phyloP scores from a whole-genome alignment of 257 asterid genomes.

The Osmanthus fragrans region DNA sequence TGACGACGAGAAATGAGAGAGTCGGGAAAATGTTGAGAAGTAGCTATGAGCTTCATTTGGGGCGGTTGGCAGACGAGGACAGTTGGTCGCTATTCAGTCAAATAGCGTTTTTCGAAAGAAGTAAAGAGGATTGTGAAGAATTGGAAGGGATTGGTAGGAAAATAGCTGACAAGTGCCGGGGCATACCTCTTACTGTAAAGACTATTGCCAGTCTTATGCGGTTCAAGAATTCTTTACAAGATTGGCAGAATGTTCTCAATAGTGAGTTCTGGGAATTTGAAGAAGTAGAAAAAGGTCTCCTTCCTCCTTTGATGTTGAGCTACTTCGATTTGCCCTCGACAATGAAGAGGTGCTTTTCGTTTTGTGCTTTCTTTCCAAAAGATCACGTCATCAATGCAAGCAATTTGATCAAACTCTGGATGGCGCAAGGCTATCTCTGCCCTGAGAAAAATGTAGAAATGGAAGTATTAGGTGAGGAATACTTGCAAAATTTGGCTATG shows the following conservation, averaged over 20 bases:
- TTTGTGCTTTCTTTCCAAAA: conserved; percentile 49
- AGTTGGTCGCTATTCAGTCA: conserved; percentile 47
- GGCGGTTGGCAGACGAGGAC: conserved; percentile 26
- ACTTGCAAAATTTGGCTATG: conserved; percentile 39
- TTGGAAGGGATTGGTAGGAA: conserved; percentile 37
- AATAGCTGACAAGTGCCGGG: conserved; percentile 43
- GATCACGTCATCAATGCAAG: conserved; percentile 42
- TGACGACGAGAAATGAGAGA: conserved; percentile 43
- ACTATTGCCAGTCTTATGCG: conserved; percentile 42
- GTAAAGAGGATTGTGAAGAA: conserved; percentile 15
- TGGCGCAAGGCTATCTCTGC: conserved; percentile 55
- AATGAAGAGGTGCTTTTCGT: conserved; percentile 46
- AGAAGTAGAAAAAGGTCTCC: conserved; percentile 35
- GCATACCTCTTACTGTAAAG: conserved; percentile 47
- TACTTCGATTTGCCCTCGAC: conserved; percentile 41
- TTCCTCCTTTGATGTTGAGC: conserved; percentile 54
- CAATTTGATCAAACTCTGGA: conserved; percentile 49
- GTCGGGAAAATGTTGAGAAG: conserved; percentile 50
- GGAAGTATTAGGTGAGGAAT: conserved; percentile 38
- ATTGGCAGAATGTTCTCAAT: conserved; percentile 38
- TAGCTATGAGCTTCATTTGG: conserved; percentile 30
- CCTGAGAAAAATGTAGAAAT: conserved; percentile 30
- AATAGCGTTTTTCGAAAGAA: conserved; percentile 35
- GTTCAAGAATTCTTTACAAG: conserved; percentile 33
- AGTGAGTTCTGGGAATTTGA: conserved; percentile 46